These are phyloP conservation scores for Coemansia sp. DNA, from an alignment of 192 early-diverging fungal genomes.

Conservation along the genomic window DNA sequence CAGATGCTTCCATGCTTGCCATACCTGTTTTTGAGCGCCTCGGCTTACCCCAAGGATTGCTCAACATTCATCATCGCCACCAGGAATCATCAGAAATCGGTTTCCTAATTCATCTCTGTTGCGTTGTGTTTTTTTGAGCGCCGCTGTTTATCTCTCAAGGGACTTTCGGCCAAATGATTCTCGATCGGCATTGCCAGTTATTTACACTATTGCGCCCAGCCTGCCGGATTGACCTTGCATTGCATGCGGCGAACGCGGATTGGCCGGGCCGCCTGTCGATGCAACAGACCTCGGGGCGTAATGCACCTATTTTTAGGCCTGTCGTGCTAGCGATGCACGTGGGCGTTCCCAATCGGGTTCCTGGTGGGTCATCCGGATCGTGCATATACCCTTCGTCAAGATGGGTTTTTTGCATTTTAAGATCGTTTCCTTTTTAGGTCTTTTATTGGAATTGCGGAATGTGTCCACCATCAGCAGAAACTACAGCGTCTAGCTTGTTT, in stretches of 20 bases:
- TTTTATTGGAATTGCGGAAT: no score
- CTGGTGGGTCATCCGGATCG: neutral
- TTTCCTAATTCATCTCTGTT: neutral
- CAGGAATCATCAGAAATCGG: neutral
- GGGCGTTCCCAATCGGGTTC: conserved; percentile 3
- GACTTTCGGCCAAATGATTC: neutral
- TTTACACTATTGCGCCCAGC: neutral
- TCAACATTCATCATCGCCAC: no score
- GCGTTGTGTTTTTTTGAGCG: neutral
- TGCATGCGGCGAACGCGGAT: neutral
- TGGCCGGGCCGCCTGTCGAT: neutral
- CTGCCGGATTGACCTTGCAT: conserved; percentile 4
- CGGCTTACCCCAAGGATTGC: no score
- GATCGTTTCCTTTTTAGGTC: no score
- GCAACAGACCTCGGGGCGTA: neutral
- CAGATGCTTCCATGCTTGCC: neutral
- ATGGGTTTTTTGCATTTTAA: no score
- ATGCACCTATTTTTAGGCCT: neutral
- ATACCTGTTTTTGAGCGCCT: no score
- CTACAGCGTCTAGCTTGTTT: no score
- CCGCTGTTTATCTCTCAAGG: neutral
- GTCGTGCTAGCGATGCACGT: neutral
- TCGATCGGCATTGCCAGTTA: neutral
- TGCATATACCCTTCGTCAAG: neutral
- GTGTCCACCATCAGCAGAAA: no score